These are phyloP conservation scores for Cicer yamashitae DNA, from an alignment of 306 rosid species.

Conservation along the genomic window DNA sequence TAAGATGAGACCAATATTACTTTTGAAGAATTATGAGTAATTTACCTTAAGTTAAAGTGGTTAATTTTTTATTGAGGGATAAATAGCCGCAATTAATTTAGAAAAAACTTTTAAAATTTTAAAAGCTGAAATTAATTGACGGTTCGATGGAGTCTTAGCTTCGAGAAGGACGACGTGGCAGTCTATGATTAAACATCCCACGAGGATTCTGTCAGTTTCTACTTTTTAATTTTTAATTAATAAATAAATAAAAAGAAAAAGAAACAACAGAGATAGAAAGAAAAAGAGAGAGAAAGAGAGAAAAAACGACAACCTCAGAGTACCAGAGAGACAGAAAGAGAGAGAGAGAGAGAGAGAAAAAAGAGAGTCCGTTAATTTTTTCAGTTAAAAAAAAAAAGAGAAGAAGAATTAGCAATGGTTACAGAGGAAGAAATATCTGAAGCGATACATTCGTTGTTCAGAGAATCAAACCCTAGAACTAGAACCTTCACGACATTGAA, in stretches of 20 bases:
- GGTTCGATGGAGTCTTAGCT: neutral
- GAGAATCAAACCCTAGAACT: conserved; percentile 52
- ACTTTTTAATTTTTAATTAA: neutral
- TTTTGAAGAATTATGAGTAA: no score
- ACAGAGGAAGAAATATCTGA: conserved; percentile 74
- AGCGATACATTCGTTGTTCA: conserved; percentile 62
- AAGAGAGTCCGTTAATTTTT: conserved; percentile 50
- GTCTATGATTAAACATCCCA: neutral
- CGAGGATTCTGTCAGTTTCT: conserved; percentile 32
- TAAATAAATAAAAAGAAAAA: conserved; percentile 12
- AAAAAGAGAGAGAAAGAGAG: conserved; percentile 36
- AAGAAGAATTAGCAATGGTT: conserved; percentile 47
- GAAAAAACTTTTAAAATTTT: no score
- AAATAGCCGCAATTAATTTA: no score
- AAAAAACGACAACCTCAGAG: conserved; percentile 40
- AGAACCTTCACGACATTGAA: conserved; percentile 55
- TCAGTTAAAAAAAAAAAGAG: conserved; percentile 38
- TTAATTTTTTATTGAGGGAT: no score
- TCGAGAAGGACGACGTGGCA: conserved; percentile 1
- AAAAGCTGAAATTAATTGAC: neutral
- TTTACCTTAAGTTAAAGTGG: no score
- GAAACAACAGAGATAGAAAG: conserved; percentile 38
- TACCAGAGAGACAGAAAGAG: conserved; percentile 34
- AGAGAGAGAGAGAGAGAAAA: conserved; percentile 39
- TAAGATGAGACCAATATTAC: no score